Conservation (phyloP, 1,139 yeast species). For the Lodderomyces orthopsilosis region DNA sequence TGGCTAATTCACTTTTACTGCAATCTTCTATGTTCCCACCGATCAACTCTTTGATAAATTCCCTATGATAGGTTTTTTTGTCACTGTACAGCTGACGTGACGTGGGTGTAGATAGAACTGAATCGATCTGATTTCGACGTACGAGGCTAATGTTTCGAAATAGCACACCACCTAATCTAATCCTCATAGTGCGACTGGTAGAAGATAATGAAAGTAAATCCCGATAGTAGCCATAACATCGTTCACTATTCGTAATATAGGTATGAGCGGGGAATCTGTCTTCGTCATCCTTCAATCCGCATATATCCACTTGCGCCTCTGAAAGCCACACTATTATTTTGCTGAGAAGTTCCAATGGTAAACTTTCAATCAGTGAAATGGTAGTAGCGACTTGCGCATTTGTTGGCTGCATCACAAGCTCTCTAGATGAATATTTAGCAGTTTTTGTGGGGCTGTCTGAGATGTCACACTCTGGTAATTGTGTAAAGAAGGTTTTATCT, state of each 20-base stretch:
- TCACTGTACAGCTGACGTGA: constrained; percentile 24
- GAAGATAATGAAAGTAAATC: constrained; percentile 22
- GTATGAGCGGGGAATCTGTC: constrained; percentile 12
- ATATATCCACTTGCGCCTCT: constrained; percentile 4
- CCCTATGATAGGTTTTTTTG: constrained; percentile 19
- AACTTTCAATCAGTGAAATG: constrained; percentile 9
- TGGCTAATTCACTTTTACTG: constrained; percentile 22
- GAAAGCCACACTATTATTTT: constrained; percentile 17
- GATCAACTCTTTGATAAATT: constrained; percentile 23
- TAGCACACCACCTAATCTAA: constrained; percentile 20
- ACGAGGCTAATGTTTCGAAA: constrained; percentile 26
- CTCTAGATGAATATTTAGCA: neutral
- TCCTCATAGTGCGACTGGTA: constrained; percentile 26
- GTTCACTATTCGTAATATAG: constrained; percentile 16
- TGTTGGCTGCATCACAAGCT: neutral
- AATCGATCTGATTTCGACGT: constrained; percentile 29
- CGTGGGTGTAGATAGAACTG: constrained; percentile 23
- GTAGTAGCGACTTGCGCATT: neutral
- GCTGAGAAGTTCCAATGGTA: constrained; percentile 22
- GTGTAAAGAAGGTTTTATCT: too few relatives aligned
- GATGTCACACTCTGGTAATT: too few relatives aligned
- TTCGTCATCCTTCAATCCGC: neutral
- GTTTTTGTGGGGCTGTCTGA: neutral
- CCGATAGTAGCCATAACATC: constrained; percentile 13
- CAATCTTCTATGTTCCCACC: constrained; percentile 19